Evolutionary conservation across 2,329 filamentous ascomycete genomes (phyloP), one percentile per base, ranked within the genome.

Genomic region (Apiospora kogelbergensis): DNA sequence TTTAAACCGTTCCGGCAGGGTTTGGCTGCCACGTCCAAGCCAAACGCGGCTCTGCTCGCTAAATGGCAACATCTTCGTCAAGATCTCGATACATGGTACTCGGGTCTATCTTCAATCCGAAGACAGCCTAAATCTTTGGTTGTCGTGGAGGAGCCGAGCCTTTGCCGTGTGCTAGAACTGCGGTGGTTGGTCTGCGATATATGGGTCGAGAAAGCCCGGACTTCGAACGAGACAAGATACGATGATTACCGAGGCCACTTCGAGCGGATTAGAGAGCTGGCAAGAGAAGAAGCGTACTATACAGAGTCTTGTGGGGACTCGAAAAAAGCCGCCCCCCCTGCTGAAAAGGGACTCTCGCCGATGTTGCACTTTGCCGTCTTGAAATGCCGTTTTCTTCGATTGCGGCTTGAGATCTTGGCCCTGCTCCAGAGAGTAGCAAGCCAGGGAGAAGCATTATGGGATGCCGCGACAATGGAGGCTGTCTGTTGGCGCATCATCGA

Each of bases 291-390:
- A 6, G 48, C 68, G 3, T 6, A n/a, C 40, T 44, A 22, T 2
- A 66, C 24, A 33, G 24, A 11, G 11, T 11, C 40, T 15, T 33
- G 41, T 3, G 41, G 41, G 20, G 3, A 46, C 6, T n/a, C 45
- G 13, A 68, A 30, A 1, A 11, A 48, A 4, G 2, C 2, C 46
- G 2, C 72, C 72, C 46, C 48, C 57, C 30, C 73, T 26, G 37
- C 72, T 24, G 71, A 71, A 40, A 71, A 72, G 70, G 72, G 68
- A 6, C 9, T 71, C 10, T n/a, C 68, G 3, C 71, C 72, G 15
- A 63, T 73, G 30, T 57, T 74, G 6, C 65, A 73, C 37, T 74
- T 74, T 41, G 72, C 72, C 3, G 68, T 71, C 7, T 66, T 74
- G 60, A 74, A 74, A 42, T 74, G 72, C 44, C 67, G 72, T 4